Percentiles rank a stretch among this genome's conserved stretches.
These are phyloP conservation scores for Marsdenia floribunda DNA, from an alignment of 257 asterid genomes.

Conservation along the genomic window DNA sequence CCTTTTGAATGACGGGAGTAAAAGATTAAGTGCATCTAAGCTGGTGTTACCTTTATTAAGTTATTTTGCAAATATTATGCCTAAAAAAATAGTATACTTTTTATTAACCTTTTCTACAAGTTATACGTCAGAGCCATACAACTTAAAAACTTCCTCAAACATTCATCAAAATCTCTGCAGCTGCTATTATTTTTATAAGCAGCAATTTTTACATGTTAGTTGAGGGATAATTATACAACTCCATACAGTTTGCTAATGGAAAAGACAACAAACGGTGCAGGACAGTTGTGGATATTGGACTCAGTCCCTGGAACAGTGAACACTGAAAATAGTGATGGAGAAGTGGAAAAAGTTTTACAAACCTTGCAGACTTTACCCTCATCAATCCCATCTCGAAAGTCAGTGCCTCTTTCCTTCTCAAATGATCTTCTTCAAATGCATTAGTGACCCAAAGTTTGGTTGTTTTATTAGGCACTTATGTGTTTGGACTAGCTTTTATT, in stretches of 20 bases:
- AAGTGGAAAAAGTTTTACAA: conserved; percentile 79
- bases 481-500: no score
- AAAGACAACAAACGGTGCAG: conserved; percentile 46
- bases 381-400: conserved; percentile 73
- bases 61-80: background rate
- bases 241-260: conserved; percentile 20
- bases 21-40: background rate
- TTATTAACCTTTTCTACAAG: background rate
- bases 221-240: conserved; percentile 4
- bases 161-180: background rate
- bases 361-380: conserved; percentile 66
- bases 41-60: background rate
- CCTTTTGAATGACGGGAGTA: background rate
- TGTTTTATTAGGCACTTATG: background rate
- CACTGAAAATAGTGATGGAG: conserved; percentile 55
- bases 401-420: conserved; percentile 20
- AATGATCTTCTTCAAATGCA: conserved; percentile 12
- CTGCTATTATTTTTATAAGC: background rate
- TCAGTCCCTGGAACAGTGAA: conserved; percentile 82
- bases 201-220: background rate
- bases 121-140: background rate
- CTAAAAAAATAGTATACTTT: background rate
- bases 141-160: background rate
- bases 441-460: background rate
- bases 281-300: conserved; percentile 91